A percentile compares a stretch with the other conserved stretches of the same genome.
These are phyloP conservation scores for Ophiostoma ulmi DNA, from an alignment of 2,329 filamentous ascomycete genomes.

Conservation along the genomic window DNA sequence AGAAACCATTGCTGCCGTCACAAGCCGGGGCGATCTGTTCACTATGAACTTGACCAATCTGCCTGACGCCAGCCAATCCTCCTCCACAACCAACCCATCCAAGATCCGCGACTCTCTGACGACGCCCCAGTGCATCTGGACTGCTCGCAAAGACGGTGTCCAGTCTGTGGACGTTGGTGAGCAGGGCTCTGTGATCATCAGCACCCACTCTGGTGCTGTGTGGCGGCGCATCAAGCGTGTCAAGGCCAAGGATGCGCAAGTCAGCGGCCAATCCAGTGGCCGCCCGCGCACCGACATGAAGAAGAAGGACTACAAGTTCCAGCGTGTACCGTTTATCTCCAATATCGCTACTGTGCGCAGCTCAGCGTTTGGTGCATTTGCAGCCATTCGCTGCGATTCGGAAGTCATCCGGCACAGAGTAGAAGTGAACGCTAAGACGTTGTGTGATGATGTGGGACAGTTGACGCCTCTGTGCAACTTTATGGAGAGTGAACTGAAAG, in stretches of 20 bases:
- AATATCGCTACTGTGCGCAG: constrained; percentile 78
- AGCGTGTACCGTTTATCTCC: constrained; percentile 81
- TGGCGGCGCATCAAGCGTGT: constrained; percentile 82
- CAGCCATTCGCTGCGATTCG: constrained; percentile 77
- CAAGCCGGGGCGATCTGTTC: constrained; percentile 78
- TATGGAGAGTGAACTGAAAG: no score
- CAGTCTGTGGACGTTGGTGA: constrained; percentile 84
- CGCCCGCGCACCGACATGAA: constrained; percentile 45
- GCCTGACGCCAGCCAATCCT: constrained; percentile 52
- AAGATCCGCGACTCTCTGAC: constrained; percentile 84
- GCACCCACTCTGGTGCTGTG: constrained; percentile 85
- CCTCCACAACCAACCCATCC: constrained; percentile 85
- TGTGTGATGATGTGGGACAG: constrained; percentile 69
- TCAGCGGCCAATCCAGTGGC: constrained; percentile 25
- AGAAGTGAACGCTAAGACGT: constrained; percentile 56
- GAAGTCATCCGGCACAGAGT: constrained; percentile 69
- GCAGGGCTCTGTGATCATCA: constrained; percentile 90
- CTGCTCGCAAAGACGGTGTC: constrained; percentile 78
- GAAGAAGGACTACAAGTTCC: constrained; percentile 90
- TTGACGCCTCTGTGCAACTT: constrained; percentile 53
- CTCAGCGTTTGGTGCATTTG: constrained; percentile 85
- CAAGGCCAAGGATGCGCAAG: constrained; percentile 66
- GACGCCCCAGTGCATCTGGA: constrained; percentile 78
- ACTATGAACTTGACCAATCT: constrained; percentile 72
- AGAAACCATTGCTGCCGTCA: constrained; percentile 86